These are phyloP conservation scores for Cnidoscolus chayamansa DNA, from an alignment of 441 rosid genomes.

Conservation along the genomic window DNA sequence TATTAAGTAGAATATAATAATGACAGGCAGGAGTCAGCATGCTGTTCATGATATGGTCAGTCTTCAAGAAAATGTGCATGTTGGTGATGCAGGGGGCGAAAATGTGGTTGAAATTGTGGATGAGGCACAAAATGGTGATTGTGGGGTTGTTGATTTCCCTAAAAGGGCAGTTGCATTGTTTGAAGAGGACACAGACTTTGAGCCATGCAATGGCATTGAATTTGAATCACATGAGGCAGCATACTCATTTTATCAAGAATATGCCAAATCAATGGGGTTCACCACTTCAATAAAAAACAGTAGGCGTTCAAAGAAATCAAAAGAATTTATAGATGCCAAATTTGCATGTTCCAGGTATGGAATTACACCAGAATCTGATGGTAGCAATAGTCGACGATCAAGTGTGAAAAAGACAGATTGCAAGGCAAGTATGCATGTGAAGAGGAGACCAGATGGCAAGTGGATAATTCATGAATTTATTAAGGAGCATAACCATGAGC, in stretches of 20 bases:
- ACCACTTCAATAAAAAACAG: conserved; percentile 82
- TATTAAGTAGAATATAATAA: conserved; percentile 28
- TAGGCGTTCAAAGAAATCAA: conserved; percentile 69
- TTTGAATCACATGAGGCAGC: conserved; percentile 77
- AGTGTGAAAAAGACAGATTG: conserved; percentile 78
- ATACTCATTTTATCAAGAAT: conserved; percentile 76
- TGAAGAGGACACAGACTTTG: conserved; percentile 50
- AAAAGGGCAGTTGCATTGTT: conserved; percentile 37
- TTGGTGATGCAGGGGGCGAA: conserved; percentile 31
- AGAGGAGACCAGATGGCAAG: conserved; percentile 73
- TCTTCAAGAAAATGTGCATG: conserved; percentile 39
- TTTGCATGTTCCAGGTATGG: conserved; percentile 90
- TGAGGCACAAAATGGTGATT: conserved; percentile 36
- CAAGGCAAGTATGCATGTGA: conserved; percentile 88
- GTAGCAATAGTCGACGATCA: conserved; percentile 56
- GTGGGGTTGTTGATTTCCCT: conserved; percentile 33
- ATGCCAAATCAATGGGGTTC: conserved; percentile 73
- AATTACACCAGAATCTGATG: conserved; percentile 67
- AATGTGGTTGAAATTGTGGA: conserved; percentile 35
- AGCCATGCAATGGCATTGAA: conserved; percentile 72
- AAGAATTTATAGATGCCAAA: conserved; percentile 82
- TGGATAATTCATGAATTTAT: conserved; percentile 77
- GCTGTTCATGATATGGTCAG: conserved; percentile 40
- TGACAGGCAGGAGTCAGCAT: conserved; percentile 31
- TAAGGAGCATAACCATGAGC: conserved; percentile 83